A percentile compares a stretch with the other conserved stretches of the same genome.
These are phyloP conservation scores for Sarcodon aspratus DNA, from an alignment of 768 basidiomycete species.

Conservation along the genomic window DNA sequence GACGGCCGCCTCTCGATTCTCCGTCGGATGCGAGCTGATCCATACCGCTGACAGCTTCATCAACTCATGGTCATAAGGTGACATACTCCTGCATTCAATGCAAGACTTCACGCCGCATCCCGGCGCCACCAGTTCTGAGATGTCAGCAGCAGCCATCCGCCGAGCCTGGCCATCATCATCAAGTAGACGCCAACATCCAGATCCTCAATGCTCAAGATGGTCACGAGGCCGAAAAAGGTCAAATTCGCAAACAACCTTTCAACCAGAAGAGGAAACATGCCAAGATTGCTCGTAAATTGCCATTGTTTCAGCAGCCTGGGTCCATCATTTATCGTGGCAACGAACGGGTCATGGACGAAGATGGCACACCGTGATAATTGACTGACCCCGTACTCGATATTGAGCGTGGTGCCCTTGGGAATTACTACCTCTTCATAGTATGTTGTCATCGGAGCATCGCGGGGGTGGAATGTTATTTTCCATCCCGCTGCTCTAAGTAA, in stretches of 20 bases:
- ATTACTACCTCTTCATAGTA: no score
- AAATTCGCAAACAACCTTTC: not conserved
- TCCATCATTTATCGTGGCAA: constrained; percentile 63
- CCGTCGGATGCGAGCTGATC: constrained; percentile 7
- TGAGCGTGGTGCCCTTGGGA: no score
- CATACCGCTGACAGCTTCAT: constrained; percentile 24
- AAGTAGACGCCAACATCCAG: not conserved
- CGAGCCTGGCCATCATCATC: not conserved
- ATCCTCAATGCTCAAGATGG: not conserved
- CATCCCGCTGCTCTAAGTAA: no score
- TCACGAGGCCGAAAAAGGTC: not conserved
- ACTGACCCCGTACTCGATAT: no score
- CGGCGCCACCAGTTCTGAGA: constrained; percentile 38
- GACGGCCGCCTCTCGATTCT: not conserved
- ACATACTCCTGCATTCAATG: constrained; percentile 52
- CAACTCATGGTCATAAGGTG: constrained; percentile 41
- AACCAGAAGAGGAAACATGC: constrained; percentile 13
- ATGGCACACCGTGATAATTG: no score
- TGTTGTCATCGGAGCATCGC: no score
- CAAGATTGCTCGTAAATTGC: constrained; percentile 29
- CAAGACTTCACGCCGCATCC: constrained; percentile 47
- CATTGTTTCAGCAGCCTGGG: constrained; percentile 51
- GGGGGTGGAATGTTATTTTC: no score
- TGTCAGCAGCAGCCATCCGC: no score
- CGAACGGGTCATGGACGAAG: constrained; percentile 19